A percentile compares a stretch with the other conserved stretches of the same genome.
Evolutionary conservation across 306 rosid genomes (phyloP).

Genomic region (Dryas alaskensis): DNA sequence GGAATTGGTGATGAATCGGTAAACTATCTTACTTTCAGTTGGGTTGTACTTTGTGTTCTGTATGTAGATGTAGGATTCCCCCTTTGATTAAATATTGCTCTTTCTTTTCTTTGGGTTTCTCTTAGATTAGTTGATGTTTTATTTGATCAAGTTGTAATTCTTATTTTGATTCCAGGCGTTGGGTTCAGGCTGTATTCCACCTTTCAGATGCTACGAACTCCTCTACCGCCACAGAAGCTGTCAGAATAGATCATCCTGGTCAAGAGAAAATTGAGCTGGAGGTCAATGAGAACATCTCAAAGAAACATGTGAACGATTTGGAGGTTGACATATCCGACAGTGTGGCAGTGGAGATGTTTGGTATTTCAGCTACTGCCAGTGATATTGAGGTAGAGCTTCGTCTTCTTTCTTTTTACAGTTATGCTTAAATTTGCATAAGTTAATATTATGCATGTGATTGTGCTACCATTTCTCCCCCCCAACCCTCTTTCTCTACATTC

Average conservation of each 20-base stretch:
- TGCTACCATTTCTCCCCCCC: too few species aligned
- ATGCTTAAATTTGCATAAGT: background rate
- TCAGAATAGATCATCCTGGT: conserved; percentile 26
- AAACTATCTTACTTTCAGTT: conserved; percentile 23
- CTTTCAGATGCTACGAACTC: conserved; percentile 42
- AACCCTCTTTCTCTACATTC: background rate
- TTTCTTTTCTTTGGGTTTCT: background rate
- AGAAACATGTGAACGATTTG: conserved; percentile 32
- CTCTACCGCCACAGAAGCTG: conserved; percentile 36
- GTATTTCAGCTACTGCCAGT: conserved; percentile 51
- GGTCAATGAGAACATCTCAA: conserved; percentile 29
- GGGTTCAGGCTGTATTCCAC: conserved; percentile 87
- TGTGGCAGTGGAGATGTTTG: conserved; percentile 76
- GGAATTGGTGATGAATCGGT: conserved; percentile 89
- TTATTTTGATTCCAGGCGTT: conserved; percentile 56
- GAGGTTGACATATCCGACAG: conserved; percentile 79
- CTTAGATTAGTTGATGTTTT: background rate
- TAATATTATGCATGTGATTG: too few species aligned
- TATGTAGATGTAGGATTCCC: background rate
- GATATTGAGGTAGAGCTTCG: conserved; percentile 53
- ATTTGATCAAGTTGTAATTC: conserved; percentile 1
- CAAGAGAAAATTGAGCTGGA: conserved; percentile 19
- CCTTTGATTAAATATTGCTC: conserved; percentile 1
- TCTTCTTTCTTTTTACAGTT: background rate
- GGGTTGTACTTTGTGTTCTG: background rate